Base-by-base conservation (phyloP, 1,284 basidiomycete species). In the Porodaedalea pini region DNA sequence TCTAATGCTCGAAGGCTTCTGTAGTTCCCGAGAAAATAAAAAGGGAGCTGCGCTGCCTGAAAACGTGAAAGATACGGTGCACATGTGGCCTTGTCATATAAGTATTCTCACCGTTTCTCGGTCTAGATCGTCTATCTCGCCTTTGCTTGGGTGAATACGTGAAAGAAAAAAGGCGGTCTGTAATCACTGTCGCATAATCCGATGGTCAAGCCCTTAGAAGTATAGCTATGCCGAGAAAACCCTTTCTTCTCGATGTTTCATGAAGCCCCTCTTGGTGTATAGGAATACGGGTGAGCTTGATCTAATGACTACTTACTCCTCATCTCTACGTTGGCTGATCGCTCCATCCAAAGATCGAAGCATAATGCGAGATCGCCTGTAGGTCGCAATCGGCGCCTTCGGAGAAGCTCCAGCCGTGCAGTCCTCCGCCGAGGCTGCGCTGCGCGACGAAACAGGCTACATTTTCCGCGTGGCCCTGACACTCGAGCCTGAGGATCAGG, bases 351-450 rank as follows among this genome's bases (percentile, higher is more conserved):
- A 25, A 25, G 45, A 47, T 47, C 25, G 25, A 47, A 29, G 23
- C 29, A 15, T 11, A 47, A 29, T 29, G 45, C 45, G 25, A 47
- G 45, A 47, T 47, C 45, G 29, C 45, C 45, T 47, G 45, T 31
- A 27, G 45, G 45, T 19, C 25, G 31, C 25, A 47, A 47, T 47
- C 45, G 45, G 45, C 15, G 10, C 45, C 7, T 15, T 47, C 17
- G 45, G 31, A 29, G 45, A 29, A 47, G 45, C 29, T 47, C 45
- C 45, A 47, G 45, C 27, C 45, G 15, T 29, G 13, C 45, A 25
- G 21, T 47, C 45, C 45, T 47, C 45, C 45, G 45, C 45, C 45
- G 45, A 47, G 29, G 45, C 45, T 29, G 25, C 45, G 45, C 29
- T 29, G 45, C 45, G 17, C 10, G 25, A 29, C 45, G 25, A 47